Conservation (phyloP, 208 protist species). For the Leishmania major region DNA sequence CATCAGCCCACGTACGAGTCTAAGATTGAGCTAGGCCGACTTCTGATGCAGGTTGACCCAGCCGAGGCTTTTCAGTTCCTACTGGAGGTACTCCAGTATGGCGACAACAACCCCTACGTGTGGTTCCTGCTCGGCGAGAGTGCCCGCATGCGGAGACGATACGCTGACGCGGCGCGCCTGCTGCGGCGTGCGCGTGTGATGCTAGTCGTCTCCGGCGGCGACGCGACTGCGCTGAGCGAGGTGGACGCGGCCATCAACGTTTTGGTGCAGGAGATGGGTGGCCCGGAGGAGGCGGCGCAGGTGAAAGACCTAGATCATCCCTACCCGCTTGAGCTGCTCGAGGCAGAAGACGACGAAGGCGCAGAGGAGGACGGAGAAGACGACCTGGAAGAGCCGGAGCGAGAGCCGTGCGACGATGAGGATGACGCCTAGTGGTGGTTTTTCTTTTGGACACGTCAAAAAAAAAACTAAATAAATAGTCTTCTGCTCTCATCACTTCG, state of each 20-base stretch:
- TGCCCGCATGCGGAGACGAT: slow-evolving; percentile 76
- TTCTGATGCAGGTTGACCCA: slow-evolving; percentile 88
- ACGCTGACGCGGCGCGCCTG: slow-evolving; percentile 77
- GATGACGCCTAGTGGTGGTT: slow-evolving; percentile 38
- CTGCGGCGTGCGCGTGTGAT: slow-evolving; percentile 84
- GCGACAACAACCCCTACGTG: slow-evolving; percentile 92
- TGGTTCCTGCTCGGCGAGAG: slow-evolving; percentile 93
- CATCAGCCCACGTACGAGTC: slow-evolving; percentile 92
- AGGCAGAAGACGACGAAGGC: slow-evolving; percentile 53
- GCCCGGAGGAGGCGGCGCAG: slow-evolving; percentile 66
- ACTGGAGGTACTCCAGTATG: slow-evolving; percentile 86
- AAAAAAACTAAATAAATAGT: not conserved
- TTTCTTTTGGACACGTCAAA: not conserved
- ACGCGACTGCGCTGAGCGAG: slow-evolving; percentile 63
- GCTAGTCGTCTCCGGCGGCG: slow-evolving; percentile 67
- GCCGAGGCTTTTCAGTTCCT: slow-evolving; percentile 81
- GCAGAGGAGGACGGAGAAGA: slow-evolving; percentile 43
- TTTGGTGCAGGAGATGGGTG: slow-evolving; percentile 89
- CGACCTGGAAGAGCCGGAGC: slow-evolving; percentile 70
- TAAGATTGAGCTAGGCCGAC: slow-evolving; percentile 87
- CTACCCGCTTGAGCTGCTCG: slow-evolving; percentile 84
- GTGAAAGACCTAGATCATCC: slow-evolving; percentile 80
- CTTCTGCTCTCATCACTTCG: not conserved
- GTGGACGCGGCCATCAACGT: slow-evolving; percentile 79
- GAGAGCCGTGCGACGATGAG: slow-evolving; percentile 68